phyloP scores from a whole-genome alignment of 768 basidiomycete genomes.

The Termitomyces sp. region DNA sequence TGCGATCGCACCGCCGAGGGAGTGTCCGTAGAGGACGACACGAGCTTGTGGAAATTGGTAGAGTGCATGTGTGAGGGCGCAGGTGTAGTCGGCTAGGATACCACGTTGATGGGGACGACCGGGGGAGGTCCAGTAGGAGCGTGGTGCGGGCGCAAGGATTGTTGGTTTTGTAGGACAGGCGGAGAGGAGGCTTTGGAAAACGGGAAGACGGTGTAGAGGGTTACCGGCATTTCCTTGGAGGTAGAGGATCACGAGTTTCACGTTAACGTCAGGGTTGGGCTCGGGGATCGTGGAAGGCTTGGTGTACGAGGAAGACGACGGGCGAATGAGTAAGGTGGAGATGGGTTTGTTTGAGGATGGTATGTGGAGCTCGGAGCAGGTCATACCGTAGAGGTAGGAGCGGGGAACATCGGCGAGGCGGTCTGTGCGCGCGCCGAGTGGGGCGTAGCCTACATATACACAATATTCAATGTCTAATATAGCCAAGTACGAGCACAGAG shows the following conservation, averaged over 20 bases:
- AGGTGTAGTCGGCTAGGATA: slow-evolving; percentile 39
- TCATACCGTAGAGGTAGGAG: slow-evolving; percentile 11
- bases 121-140: slow-evolving; percentile 48
- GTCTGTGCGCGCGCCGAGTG: slow-evolving; percentile 39
- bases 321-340: not conserved
- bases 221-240: slow-evolving; percentile 46
- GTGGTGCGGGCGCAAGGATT: slow-evolving; percentile 31
- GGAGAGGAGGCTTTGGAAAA: slow-evolving; percentile 27
- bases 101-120: slow-evolving; percentile 36
- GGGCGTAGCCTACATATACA: slow-evolving; percentile 30
- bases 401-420: slow-evolving; percentile 22
- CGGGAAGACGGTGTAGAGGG: slow-evolving; percentile 42
- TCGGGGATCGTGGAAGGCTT: not conserved
- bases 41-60: slow-evolving; percentile 29
- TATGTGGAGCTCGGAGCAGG: slow-evolving; percentile 20
- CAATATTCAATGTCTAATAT: not conserved
- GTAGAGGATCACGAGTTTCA: slow-evolving; percentile 20
- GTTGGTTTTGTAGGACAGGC: not conserved
- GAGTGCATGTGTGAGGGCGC: slow-evolving; percentile 30
- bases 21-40: slow-evolving; percentile 46
- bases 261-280: not conserved
- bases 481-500: not conserved
- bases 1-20: slow-evolving; percentile 45
- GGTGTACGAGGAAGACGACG: not conserved
- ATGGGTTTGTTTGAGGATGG: not conserved